phyloP scores from a whole-genome alignment of 495 filamentous ascomycete genomes.

The Choiromyces venosus region DNA sequence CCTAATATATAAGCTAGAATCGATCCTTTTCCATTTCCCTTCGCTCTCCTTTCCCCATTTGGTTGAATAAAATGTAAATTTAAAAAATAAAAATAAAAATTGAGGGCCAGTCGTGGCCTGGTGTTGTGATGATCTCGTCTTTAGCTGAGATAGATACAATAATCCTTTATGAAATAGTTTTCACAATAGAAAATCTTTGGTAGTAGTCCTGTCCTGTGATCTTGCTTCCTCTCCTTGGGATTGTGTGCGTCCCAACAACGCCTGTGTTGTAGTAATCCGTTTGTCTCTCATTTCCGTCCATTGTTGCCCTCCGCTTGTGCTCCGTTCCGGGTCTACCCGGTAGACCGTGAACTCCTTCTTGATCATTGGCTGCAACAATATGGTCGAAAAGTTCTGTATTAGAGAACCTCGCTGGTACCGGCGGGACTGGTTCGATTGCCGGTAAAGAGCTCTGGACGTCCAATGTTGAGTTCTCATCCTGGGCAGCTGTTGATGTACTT shows the following conservation, averaged over 20 bases:
- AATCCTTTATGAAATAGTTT: neutral
- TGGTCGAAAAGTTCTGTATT: neutral
- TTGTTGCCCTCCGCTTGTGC: neutral
- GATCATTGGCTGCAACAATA: neutral
- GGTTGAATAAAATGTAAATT: neutral
- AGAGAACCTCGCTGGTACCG: constrained; percentile 9
- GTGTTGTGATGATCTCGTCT: neutral
- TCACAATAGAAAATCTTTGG: constrained; percentile 27
- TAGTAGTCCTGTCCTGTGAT: constrained; percentile 38
- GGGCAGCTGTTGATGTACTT: constrained; percentile 17
- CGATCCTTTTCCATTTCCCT: neutral
- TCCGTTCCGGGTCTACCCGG: neutral
- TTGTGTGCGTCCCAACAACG: neutral
- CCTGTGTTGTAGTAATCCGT: neutral
- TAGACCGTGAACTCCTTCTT: neutral
- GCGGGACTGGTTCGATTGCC: constrained; percentile 23
- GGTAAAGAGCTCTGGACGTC: constrained; percentile 5
- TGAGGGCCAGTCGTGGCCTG: neutral
- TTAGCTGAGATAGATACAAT: neutral
- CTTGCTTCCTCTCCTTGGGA: constrained; percentile 18
- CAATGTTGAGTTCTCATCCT: constrained; percentile 1
- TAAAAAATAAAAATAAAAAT: neutral
- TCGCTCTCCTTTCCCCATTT: neutral
- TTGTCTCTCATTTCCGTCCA: neutral
- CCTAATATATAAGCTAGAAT: neutral